Conservation (phyloP, 306 rosid genomes). For the Aeschynomene evenia region DNA sequence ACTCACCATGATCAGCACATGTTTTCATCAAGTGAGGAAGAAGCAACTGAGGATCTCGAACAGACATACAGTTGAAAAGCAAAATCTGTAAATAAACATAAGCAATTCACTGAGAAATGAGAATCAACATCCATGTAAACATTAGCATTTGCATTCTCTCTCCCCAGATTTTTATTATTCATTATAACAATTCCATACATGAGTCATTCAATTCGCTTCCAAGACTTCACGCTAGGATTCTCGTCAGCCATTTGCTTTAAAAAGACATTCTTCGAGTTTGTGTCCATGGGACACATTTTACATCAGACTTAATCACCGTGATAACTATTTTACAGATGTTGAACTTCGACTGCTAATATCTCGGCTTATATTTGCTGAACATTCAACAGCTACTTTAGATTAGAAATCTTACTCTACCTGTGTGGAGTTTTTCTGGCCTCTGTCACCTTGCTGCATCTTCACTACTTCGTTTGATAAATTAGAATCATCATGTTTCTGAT, state of each 20-base stretch:
- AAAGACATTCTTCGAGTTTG: conserved; percentile 6
- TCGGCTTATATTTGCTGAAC: conserved; percentile 14
- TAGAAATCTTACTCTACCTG: conserved; percentile 54
- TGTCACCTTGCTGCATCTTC: conserved; percentile 37
- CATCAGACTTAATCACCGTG: not conserved
- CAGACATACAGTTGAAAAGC: conserved; percentile 94
- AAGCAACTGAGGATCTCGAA: conserved; percentile 84
- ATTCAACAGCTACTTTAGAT: conserved; percentile 6
- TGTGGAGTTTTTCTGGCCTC: conserved; percentile 43
- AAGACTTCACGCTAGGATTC: conserved; percentile 5
- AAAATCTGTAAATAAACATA: conserved; percentile 62
- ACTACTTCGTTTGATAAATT: conserved; percentile 40
- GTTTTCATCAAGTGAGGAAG: conserved; percentile 80
- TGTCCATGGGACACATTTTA: conserved; percentile 5
- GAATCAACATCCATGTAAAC: not conserved
- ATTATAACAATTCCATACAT: not conserved
- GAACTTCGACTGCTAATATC: conserved; percentile 20
- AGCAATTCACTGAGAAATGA: conserved; percentile 27
- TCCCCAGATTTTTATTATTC: not conserved
- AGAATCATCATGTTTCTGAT: conserved; percentile 42
- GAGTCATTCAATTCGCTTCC: conserved; percentile 18
- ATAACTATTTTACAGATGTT: conserved; percentile 12
- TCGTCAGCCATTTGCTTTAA: too few species aligned
- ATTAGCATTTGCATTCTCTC: conserved; percentile 11
- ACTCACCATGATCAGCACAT: conserved; percentile 82